phyloP scores from a whole-genome alignment of 1,139 yeast species.

The Lodderomyces oxycetoniae region DNA sequence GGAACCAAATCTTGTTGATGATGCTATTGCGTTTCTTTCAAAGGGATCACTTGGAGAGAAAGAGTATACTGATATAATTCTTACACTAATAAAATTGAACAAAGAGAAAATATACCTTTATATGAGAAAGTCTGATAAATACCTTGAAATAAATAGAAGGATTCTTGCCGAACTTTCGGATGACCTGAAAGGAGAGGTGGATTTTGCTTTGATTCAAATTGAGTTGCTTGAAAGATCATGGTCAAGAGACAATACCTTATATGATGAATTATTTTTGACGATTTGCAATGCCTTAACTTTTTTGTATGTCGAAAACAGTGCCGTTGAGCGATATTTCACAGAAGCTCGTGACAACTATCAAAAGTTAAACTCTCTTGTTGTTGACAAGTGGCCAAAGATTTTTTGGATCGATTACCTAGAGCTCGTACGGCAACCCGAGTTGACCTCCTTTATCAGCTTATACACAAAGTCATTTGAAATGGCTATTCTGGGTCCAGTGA shows the following conservation, averaged over 20 bases:
- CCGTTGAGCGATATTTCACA: slow-evolving; percentile 21
- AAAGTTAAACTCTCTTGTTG: slow-evolving; percentile 27
- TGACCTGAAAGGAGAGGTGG: slow-evolving; percentile 20
- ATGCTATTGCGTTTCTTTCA: slow-evolving; percentile 7
- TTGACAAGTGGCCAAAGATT: slow-evolving; percentile 34
- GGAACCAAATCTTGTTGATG: slow-evolving; percentile 14
- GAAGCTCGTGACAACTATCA: slow-evolving; percentile 26
- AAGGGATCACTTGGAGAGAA: slow-evolving; percentile 8
- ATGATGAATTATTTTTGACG: slow-evolving; percentile 17
- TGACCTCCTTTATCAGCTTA: slow-evolving; percentile 19
- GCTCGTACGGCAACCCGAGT: slow-evolving; percentile 15
- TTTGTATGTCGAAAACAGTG: slow-evolving; percentile 12
- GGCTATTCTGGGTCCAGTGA: background rate
- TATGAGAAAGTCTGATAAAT: slow-evolving; percentile 26
- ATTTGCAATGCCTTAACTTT: slow-evolving; percentile 12
- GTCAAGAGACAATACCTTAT: slow-evolving; percentile 11
- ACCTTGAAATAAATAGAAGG: slow-evolving; percentile 25
- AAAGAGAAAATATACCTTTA: slow-evolving; percentile 27
- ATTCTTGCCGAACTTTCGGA: slow-evolving; percentile 30
- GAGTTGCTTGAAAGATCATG: slow-evolving; percentile 35
- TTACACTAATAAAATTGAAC: slow-evolving; percentile 29
- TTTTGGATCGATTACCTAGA: slow-evolving; percentile 36
- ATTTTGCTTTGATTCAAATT: slow-evolving; percentile 27
- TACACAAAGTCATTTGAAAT: slow-evolving; percentile 35
- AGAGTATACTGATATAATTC: slow-evolving; percentile 15